Percentiles rank a stretch among this genome's conserved stretches.
Conservation (phyloP, 306 rosid genomes). For the Quercus suber region DNA sequence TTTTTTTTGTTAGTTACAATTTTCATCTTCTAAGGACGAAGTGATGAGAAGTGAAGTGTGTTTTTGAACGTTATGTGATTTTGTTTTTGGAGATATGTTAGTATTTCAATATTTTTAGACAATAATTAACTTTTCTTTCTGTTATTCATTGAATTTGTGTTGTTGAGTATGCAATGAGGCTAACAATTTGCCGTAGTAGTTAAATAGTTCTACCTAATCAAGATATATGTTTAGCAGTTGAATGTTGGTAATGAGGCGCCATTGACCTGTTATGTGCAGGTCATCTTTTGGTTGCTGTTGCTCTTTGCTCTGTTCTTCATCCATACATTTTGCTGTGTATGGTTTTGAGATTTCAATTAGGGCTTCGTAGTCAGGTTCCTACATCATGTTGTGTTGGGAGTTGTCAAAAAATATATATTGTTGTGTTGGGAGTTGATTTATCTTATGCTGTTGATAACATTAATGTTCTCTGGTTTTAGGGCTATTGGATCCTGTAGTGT, state of each 20-base stretch:
- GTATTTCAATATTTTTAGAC: background rate
- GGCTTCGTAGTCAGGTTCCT: background rate
- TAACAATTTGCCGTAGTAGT: background rate
- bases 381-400: background rate
- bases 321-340: background rate
- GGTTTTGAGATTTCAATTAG: background rate
- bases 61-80: slow-evolving; percentile 14
- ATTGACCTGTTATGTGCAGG: background rate
- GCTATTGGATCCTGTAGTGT: background rate
- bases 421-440: background rate
- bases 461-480: background rate
- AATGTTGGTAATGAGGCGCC: background rate
- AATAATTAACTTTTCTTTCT: background rate
- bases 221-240: background rate
- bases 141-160: background rate
- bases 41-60: background rate
- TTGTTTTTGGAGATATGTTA: background rate
- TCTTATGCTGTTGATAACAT: background rate
- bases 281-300: background rate
- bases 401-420: background rate
- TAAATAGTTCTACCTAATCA: background rate
- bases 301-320: background rate
- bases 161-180: background rate
- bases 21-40: too few relatives aligned
- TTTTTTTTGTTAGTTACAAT: background rate